Evolutionary conservation across 495 filamentous ascomycete species (phyloP), one percentile per base, ranked within the genome.

Genomic region (Halenospora varia): DNA sequence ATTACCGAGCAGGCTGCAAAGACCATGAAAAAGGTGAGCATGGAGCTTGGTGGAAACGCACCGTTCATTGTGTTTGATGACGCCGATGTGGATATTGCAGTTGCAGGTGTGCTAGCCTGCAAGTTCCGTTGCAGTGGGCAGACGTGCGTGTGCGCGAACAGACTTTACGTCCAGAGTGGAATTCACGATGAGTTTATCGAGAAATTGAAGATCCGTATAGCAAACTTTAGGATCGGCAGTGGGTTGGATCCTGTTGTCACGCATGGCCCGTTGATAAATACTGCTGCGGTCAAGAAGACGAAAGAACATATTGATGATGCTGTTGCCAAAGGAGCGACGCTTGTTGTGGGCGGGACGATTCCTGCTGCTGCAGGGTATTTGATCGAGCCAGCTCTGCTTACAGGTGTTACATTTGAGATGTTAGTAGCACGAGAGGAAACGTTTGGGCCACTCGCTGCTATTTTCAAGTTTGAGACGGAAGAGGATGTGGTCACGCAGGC

Each of bases 1-100:
- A 76, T 96, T 24, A 90, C 90, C 83, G 82, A 85, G 69, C 89
- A 92, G 71, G 80, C 82, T 23, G 76, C 88, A 0, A 75, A 76
- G 4, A 93, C 88, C 0, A 73, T 96, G 56, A 96, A 96, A 76
- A 89, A 92, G 66, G 75, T 92, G 20, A 87, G 81, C 3, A 82
- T 95, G 65, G 92, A 96, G 65, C 78, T 96, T 0, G 90, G 91
- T 50, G 90, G 90, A 19, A 96, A 96, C 68, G 88, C 89, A 0
- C 90, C 90, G 2, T 94, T 95, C 73, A 93, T 96, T 53, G 88
- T 95, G 15, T 96, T 96, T 62, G 87, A 93, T 52, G 90, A 96
- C 63, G 88, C 89, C 25, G 85, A 96, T 65, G 71, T 96, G 41
- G 87, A 89, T 53, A 72, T 75, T 0, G 90, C 90, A 2, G 86